Conservation (phyloP, 441 rosid species). For the Euphorbia schlechtendalii region DNA sequence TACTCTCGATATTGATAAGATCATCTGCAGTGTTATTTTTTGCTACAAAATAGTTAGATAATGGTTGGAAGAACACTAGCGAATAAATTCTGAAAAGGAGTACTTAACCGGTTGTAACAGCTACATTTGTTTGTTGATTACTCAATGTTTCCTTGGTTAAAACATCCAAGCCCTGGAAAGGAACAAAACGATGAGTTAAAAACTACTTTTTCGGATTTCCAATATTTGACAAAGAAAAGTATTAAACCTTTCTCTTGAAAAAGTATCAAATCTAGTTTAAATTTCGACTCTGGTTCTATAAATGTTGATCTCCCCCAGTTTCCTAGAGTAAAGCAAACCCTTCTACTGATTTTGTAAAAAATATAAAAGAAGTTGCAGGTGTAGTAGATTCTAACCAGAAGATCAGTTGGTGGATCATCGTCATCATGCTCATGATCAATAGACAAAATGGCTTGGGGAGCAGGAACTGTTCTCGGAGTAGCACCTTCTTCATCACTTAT, state of each 20-base stretch:
- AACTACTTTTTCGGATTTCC: no score
- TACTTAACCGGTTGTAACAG: conserved; percentile 17
- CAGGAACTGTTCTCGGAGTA: conserved; percentile 1
- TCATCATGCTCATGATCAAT: neutral
- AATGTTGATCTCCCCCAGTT: no score
- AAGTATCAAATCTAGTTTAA: no score
- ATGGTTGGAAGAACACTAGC: neutral
- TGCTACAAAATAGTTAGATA: neutral
- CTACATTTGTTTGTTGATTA: conserved; percentile 18
- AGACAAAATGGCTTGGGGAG: neutral
- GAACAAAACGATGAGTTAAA: conserved; percentile 5
- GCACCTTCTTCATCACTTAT: conserved; percentile 10
- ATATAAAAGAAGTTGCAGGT: neutral
- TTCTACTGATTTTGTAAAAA: no score
- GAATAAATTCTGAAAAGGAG: neutral
- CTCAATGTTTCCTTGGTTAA: conserved; percentile 19
- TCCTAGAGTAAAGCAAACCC: no score
- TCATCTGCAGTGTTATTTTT: neutral
- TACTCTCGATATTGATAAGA: no score
- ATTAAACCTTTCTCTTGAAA: no score
- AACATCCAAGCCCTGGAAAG: conserved; percentile 25
- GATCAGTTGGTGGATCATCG: conserved; percentile 16
- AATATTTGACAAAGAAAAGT: no score
- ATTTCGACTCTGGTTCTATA: no score
- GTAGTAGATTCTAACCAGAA: conserved; percentile 23